Base-by-base conservation (phyloP, 2,329 filamentous ascomycete genomes). In the Aurifilum marmelostoma region DNA sequence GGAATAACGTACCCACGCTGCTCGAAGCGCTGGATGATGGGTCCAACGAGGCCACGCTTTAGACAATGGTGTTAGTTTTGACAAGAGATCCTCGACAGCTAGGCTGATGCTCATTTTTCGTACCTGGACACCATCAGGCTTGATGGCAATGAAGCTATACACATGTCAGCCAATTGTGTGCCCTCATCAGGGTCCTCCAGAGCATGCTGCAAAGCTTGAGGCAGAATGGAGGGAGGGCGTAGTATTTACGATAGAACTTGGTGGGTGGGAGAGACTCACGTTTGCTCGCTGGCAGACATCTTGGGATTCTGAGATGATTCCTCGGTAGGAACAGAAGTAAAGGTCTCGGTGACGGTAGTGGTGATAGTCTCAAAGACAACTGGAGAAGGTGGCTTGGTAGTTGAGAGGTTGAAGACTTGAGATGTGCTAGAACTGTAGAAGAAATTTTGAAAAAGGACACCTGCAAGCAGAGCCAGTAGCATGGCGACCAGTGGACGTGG, bases 81-180 rank as follows among this genome's bases (percentile, higher is more conserved):
- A 56, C 16, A 8, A 39, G 12, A 62, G 24, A 7, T 12, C 29
- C 62, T 71, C 54, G 72, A 69, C 32, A 67, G 59, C 41, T 29
- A 7, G 16, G 14, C 29, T 59, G 67, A 66, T 67, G 29, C 37
- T 59, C 37, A 14, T 29, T 52, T 56, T 65, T 71, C 85, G 76
- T 91, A 97, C 94, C 91, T 97, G 96, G 86, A 98, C 96, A 83
- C 96, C 96, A 86, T 98, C 96, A 78, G 95, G 96, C 94, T 99
- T 99, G 90, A 99, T 93, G 82, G 96, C 96, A 89, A 98, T 98
- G 92, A 98, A 98, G 87, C 95, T 98, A 79, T 76, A 76, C 67
- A 71, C 14, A 37, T 32, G 65, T 74, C 59, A 73, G 70, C 60
- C 62, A 64, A 54, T 43, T 63, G 65, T 18, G 65, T 34, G 16